Base-by-base conservation (phyloP, 1,139 yeast species). In the Taphrina betulina region DNA sequence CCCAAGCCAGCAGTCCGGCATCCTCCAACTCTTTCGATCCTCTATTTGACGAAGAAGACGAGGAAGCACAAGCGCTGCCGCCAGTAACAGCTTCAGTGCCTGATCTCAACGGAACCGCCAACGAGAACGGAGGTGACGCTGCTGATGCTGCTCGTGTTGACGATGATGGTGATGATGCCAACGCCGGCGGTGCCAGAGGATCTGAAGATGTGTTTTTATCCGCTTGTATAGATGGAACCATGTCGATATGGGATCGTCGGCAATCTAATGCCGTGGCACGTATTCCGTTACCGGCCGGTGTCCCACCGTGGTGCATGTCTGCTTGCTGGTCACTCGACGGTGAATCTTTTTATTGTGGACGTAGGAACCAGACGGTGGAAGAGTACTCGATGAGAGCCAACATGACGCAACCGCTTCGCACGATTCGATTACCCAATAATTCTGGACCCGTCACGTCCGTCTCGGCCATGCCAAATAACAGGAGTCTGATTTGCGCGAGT, bases 301-400 rank as follows among this genome's bases (percentile, higher is more conserved):
- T 82, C 0, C 96, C 97, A 0, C 98, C 98, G 0, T 92, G 97
- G 97, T 85, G 95, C 69, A 83, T 85, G 78, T 69, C 71, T 50
- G 67, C 95, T 0, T 80, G 88, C 53, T 94, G 97, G 97, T 83
- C 95, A 3, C 75, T 76, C 57, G 83, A 83, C 64, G 98, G 98
- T 5, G 83, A 86, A 59, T 75, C 74, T 45, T 77, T 90, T 12
- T 92, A 77, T 65, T 89, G 83, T 2, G 98, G 98, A 0, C 78
- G 98, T 62, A 78, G 98, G 68, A 92, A 90, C 68, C 84, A 94
- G 44, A 77, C 84, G 0, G 63, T 63, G 23, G 97, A 92, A 63
- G 95, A 88, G 68, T 83, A 82, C 60, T 88, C 89, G 43, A 66
- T 92, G 14, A 79, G 83, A 48, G 80, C 78, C 77, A 81, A 85